Base-by-base conservation (phyloP, 805 yeast species). In the Torulaspora gathmanii region DNA sequence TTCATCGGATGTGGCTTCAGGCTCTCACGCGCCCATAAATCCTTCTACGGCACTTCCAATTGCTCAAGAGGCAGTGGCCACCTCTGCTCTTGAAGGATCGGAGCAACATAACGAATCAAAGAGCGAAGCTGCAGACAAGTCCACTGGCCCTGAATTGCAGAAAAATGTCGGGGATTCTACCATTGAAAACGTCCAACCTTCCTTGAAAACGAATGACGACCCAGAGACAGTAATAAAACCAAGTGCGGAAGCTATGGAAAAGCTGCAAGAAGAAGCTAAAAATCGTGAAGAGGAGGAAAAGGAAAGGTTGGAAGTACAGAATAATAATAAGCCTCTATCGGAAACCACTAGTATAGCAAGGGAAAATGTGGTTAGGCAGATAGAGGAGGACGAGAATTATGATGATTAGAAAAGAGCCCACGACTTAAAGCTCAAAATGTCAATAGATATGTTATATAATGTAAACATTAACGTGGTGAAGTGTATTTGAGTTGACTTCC, bases 311-410 rank as follows among this genome's bases (percentile, higher is more conserved):
- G 49, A 45, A 37, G 50, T 33, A 29, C 42, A 43, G 23, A 17
- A 25, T 16, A 22, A 42, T 25, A 44, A 39, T 16, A 41, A 40
- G 7, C 23, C 37, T 3, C 47, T 45, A 25, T 39, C 46, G 13
- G 47, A 40, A 13, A 28, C 33, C 11, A 10, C 38, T 8, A 43
- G 39, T n/a, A 43, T 42, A 17, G 48, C 51, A 7, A 55, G 51
- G 39, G 65, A 62, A 35, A 54, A 53, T 33, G 64, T 58, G 12
- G 65, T 63, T 30, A 61, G 76, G 43, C 61, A 67, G 45, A 67
- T 72, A 17, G 74, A 70, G 42, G 75, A 70, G 47, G 76, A 72
- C 45, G 71, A 69, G 40, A 67, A 72, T 49, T 72, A 72, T 53
- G 78, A 74, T 50, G 72, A 68, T 39, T 74, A 62, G 44, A 25